Base-by-base conservation (phyloP, 2,329 filamentous ascomycete species). In the Stachybotrys chartarum region DNA sequence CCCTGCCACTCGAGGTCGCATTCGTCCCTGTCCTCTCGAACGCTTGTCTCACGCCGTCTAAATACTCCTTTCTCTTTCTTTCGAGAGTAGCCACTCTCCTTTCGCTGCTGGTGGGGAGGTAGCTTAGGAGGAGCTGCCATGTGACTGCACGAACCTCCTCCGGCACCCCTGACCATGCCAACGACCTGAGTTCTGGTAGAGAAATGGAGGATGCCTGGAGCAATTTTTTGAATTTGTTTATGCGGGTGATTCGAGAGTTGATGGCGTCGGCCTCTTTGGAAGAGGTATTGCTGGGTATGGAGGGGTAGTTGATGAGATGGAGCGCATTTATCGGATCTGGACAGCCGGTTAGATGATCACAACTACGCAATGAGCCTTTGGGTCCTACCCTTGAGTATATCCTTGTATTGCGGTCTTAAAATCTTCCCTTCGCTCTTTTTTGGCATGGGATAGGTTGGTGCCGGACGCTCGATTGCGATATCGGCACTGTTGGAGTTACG, bases 181-280 rank as follows among this genome's bases (percentile, higher is more conserved):
- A 79, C 56, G 91, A 81, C 59, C 94, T 84, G 30, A 99, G 79
- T 54, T 97, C 93, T 17, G 87, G 78, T 3, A 97, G 74, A 2
- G 91, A 87, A 63, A 99, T 94, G 1, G 90, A 91, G 46, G 90
- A 96, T 24, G 93, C 85, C 73, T 99, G 94, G 7, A 99, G 78
- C 53, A 99, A 90, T 64, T 88, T 88, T 72, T 99, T 99, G 76
- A 99, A 99, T 69, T 97, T 97, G 75, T 99, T 97, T 69, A 99
- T 99, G 59, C 94, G 86, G 7, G 90, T 88, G 64, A 96, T 94
- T 57, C 91, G 85, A 49, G 92, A 88, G 55, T 89, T 92, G 67
- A 96, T 86, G 12, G 86, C 87, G 67, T 97, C 93, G 17, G 87
- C 78, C 67, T 97, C 91, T 69, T 95, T 97, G 1, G 86, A 80